Evolutionary conservation across 2,329 filamentous ascomycete genomes (phyloP), one percentile per base, ranked within the genome.

Genomic region (Colletotrichum neosansevieriae): DNA sequence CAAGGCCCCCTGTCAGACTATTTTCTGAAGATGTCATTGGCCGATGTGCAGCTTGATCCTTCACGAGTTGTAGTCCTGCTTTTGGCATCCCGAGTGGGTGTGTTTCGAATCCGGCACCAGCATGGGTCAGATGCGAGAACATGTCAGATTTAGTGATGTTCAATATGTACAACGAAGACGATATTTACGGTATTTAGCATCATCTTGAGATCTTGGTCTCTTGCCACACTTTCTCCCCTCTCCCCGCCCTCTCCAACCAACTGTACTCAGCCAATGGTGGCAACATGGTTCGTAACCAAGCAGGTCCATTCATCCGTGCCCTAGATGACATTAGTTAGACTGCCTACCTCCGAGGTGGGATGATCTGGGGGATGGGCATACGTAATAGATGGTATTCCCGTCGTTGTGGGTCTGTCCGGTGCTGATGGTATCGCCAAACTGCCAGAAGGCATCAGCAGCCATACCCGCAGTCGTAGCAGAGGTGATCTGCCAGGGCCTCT

Each of bases 401-500:
- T 85, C 83, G 60, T 83, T 76, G 53, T 78, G 75, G 0, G 81
- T 79, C 69, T 78, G 76, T 2, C 83, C 83, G 9, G 70, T 77
- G 75, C 81, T 82, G 40, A 81, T 72, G 6, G 72, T 74, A 64
- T 81, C 79, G n/a, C 80, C 80, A 71, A 78, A 77, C 69, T 82
- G 80, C 80, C 79, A 82, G 67, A 80, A 81, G n/a, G 76, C 64
- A 64, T 81, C 80, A 4, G 70, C 78, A 1, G 73, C 77, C 73
- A 79, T 78, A 21, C 80, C 74, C 2, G 61, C 60, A 1, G 75
- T 71, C 7, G 73, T 72, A 6, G 77, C 71, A 5, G 79, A 77
- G 3, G 76, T 74, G 42, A 73, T 58, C 64, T 82, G 71, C 71
- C 79, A 86, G 71, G 89, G 85, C 72, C 79, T 78, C 64, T 91